Base-by-base conservation (phyloP, 208 protist species). In the Acanthamoeba castellanii region DNA sequence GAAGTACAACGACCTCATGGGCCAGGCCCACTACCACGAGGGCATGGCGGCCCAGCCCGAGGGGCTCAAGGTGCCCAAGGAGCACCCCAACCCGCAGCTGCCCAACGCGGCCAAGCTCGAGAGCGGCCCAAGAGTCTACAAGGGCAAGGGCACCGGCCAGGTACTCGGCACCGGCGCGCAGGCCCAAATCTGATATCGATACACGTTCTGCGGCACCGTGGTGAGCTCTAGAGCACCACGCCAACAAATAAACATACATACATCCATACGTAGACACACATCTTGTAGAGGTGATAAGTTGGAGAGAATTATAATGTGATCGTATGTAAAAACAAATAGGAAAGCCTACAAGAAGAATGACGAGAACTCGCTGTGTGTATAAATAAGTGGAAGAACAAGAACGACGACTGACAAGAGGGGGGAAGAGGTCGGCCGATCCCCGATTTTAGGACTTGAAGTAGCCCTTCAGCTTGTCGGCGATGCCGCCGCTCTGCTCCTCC, bases 1-100 rank as follows among this genome's bases (percentile, higher is more conserved):
- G 70, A 78, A 78, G 70, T 22, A 78, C 70, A 78, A 78, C 70
- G 70, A 78, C 70, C 70, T 78, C 70, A 78, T 78, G 70, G 70
- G 70, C 70, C 25, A 78, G 70, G 70, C 70, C 32, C 32, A 45
- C 16, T 78, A 78, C 70, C 70, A 78, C 70, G 70, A 78, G 70
- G 70, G 70, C 70, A 78, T 78, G 70, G 70, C 70, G 27, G n/a
- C 16, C 13, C 70, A 78, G 70, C 32, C 70, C 30, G 70, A 78
- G 70, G 70, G 70, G 22, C 30, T 78, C 30, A 37, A 34, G 2
- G 37, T 78, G 11, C 70, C 70, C 30, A 78, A 78, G 70, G 70
- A 78, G 70, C 70, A 45, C 70, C 70, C 70, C 70, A 78, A 34
- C 37, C 70, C 70, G 13, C 25, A 20, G 22, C 1, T 74, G 18